phyloP scores from a whole-genome alignment of 2,329 filamentous ascomycete species.

The Setomelanomma holmii region DNA sequence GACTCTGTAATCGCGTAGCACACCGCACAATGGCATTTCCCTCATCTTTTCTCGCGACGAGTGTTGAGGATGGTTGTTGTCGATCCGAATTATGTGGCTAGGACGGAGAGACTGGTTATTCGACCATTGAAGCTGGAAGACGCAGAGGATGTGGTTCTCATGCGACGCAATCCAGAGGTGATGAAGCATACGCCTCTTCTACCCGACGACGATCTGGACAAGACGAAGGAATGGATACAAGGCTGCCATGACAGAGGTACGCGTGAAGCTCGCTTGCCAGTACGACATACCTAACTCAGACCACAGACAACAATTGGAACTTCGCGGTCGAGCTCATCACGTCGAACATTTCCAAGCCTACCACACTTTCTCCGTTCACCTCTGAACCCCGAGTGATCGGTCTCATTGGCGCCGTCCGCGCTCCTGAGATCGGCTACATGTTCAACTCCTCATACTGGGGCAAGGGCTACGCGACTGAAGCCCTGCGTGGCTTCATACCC shows the following conservation, averaged over 20 bases:
- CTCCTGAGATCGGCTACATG: slow-evolving; percentile 54
- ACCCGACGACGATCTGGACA: slow-evolving; percentile 57
- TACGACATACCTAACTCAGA: slow-evolving; percentile 5
- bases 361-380: neutral
- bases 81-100: slow-evolving; percentile 35
- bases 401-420: slow-evolving; percentile 51
- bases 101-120: slow-evolving; percentile 63
- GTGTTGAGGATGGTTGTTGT: slow-evolving; percentile 42
- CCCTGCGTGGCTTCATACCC: slow-evolving; percentile 50
- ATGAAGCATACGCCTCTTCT: slow-evolving; percentile 66
- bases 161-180: slow-evolving; percentile 66
- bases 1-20: slow-evolving; percentile 21
- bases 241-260: slow-evolving; percentile 20
- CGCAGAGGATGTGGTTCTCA: slow-evolving; percentile 56
- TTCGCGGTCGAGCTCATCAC: slow-evolving; percentile 60
- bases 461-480: slow-evolving; percentile 54
- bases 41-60: slow-evolving; percentile 3
- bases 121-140: slow-evolving; percentile 61
- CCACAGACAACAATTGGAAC: slow-evolving; percentile 58
- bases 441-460: slow-evolving; percentile 50
- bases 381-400: slow-evolving; percentile 47
- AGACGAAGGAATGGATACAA: slow-evolving; percentile 48
- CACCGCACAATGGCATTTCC: slow-evolving; percentile 35
- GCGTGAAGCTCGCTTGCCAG: too few species aligned
- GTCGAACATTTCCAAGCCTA: neutral